phyloP scores from a whole-genome alignment of 148 eudicot genomes.

The Arbutus unedo region DNA sequence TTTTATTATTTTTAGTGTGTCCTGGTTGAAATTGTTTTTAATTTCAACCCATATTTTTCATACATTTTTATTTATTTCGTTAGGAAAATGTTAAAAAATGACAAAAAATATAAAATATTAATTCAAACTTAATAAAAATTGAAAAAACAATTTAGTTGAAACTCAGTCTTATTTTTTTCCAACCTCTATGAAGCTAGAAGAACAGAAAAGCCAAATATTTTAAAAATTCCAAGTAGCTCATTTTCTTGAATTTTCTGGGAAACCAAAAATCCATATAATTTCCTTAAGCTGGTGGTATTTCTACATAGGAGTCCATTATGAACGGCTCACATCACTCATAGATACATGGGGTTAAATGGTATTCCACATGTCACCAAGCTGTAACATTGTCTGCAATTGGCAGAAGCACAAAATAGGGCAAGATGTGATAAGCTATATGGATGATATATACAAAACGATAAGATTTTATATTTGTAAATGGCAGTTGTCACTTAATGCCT shows the following conservation, averaged over 20 bases:
- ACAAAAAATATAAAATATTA: too few species aligned
- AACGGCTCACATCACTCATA: slow-evolving; percentile 10
- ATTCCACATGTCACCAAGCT: slow-evolving; percentile 15
- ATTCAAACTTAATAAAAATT: too few species aligned
- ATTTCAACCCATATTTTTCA: too few species aligned
- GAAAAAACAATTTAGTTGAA: too few species aligned
- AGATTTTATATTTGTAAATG: slow-evolving; percentile 18
- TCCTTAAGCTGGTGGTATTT: slow-evolving; percentile 5
- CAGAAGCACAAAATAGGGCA: neutral
- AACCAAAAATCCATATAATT: neutral
- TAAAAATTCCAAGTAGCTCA: neutral
- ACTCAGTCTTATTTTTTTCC: neutral
- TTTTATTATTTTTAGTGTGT: too few species aligned
- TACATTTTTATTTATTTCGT: too few species aligned
- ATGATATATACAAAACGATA: slow-evolving; percentile 22
- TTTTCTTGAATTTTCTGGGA: neutral
- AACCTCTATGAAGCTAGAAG: neutral
- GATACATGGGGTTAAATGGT: slow-evolving; percentile 19
- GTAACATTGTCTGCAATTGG: slow-evolving; percentile 12
- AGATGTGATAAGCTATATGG: slow-evolving; percentile 19
- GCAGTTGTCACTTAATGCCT: neutral
- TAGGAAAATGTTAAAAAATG: too few species aligned
- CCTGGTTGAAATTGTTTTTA: too few species aligned
- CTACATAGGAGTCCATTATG: slow-evolving; percentile 11
- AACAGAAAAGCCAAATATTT: neutral